phyloP scores from a whole-genome alignment of 352 stramenopile species.

The Blastocystis hominis region DNA sequence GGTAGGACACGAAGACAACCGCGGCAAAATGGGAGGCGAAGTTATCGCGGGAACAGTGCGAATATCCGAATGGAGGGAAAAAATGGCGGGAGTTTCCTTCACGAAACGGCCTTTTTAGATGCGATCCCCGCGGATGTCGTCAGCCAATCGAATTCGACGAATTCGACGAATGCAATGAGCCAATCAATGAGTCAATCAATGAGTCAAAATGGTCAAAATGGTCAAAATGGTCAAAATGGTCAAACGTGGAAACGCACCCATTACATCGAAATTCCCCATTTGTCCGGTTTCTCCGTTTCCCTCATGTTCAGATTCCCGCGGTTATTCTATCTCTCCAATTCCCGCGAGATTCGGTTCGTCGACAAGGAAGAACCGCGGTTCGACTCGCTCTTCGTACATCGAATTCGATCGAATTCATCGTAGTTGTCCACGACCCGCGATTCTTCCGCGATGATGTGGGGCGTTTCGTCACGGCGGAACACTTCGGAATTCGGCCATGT shows the following conservation, averaged over 20 bases:
- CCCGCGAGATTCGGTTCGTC: neutral
- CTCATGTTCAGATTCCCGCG: constrained; percentile 3
- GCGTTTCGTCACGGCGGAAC: neutral
- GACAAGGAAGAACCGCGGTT: neutral
- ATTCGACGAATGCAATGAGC: too few species aligned
- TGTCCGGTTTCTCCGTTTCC: neutral
- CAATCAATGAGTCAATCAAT: too few species aligned
- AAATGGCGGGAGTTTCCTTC: neutral
- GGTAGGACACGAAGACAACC: neutral
- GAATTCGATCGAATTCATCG: neutral
- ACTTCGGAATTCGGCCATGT: neutral
- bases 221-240: too few species aligned
- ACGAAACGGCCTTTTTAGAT: too few species aligned
- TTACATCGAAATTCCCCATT: neutral
- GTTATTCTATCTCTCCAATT: constrained; percentile 41
- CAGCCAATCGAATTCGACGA: too few species aligned
- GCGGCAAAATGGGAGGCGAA: neutral
- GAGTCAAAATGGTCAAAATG: too few species aligned
- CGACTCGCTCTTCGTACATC: neutral
- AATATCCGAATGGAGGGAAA: neutral
- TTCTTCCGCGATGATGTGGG: neutral
- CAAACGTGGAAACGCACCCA: too few species aligned
- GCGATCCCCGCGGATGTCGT: too few species aligned
- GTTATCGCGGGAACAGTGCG: neutral
- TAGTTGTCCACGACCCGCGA: neutral